Conservation (phyloP, 148 eudicot genomes). For the Silene uniflora region DNA sequence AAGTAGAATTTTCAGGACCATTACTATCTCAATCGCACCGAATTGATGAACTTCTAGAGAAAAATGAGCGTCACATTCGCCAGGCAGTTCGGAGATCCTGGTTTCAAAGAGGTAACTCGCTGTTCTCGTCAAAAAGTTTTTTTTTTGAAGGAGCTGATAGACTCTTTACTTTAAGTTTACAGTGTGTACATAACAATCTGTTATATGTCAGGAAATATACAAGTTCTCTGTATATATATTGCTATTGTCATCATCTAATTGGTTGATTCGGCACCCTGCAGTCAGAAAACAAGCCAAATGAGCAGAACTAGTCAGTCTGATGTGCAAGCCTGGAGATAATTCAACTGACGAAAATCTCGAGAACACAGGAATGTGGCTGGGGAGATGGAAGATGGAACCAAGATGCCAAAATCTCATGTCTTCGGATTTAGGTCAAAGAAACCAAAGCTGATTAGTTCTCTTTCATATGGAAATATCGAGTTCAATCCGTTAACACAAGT, state of each 20-base stretch:
- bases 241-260: neutral
- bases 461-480: neutral
- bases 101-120: conserved; percentile 73
- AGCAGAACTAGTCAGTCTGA: conserved; percentile 3
- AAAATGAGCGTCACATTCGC: conserved; percentile 89
- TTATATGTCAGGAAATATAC: neutral
- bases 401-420: conserved; percentile 1
- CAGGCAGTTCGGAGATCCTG: conserved; percentile 85
- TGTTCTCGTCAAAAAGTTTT: neutral
- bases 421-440: neutral
- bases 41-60: conserved; percentile 75
- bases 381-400: neutral
- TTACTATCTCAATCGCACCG: conserved; percentile 59
- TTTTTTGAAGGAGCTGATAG: neutral
- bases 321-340: neutral
- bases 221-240: neutral
- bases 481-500: neutral
- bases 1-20: conserved; percentile 92
- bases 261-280: conserved; percentile 20
- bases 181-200: neutral
- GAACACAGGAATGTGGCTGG: neutral
- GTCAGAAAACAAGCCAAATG: conserved; percentile 32
- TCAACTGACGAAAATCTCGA: neutral
- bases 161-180: too few species aligned
- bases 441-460: conserved; percentile 12